Conservation (phyloP, 345 rosid genomes). For the Balakata baccata region DNA sequence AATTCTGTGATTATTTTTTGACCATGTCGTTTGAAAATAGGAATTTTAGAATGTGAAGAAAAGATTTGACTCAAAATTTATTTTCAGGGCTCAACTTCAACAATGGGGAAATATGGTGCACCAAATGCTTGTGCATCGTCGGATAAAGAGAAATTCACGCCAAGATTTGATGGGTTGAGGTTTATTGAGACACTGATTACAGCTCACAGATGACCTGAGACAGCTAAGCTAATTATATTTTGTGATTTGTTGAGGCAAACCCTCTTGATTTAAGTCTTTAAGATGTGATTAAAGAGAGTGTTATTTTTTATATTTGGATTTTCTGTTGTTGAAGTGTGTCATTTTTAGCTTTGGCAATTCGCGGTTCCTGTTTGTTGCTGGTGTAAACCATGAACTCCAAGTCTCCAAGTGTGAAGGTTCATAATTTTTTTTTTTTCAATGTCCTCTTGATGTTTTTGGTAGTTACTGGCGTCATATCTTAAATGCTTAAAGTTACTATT, state of each 20-base stretch:
- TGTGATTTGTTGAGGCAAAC: slow-evolving; percentile 10
- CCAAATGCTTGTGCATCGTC: slow-evolving; percentile 22
- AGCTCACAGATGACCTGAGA: slow-evolving; percentile 56
- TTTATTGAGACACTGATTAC: slow-evolving; percentile 92
- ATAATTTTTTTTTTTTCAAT: background rate
- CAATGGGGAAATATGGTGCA: slow-evolving; percentile 15
- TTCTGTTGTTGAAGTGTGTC: background rate
- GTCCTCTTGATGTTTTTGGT: slow-evolving; percentile 9
- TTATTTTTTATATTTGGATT: background rate
- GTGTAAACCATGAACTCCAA: background rate
- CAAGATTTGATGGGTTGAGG: slow-evolving; percentile 77
- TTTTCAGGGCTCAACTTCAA: slow-evolving; percentile 22
- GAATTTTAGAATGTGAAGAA: too few relatives aligned
- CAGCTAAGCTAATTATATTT: background rate
- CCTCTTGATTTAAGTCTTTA: background rate
- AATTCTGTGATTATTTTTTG: background rate
- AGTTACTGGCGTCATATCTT: background rate
- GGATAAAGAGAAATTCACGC: slow-evolving; percentile 60
- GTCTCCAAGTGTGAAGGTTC: background rate
- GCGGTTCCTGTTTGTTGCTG: background rate
- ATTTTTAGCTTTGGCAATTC: background rate
- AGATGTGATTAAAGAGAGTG: slow-evolving; percentile 5
- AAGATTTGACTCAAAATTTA: background rate
- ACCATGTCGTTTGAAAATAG: too few relatives aligned
- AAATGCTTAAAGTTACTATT: background rate